Evolutionary conservation across 768 basidiomycete genomes (phyloP).

Genomic region (Chiua virens): DNA sequence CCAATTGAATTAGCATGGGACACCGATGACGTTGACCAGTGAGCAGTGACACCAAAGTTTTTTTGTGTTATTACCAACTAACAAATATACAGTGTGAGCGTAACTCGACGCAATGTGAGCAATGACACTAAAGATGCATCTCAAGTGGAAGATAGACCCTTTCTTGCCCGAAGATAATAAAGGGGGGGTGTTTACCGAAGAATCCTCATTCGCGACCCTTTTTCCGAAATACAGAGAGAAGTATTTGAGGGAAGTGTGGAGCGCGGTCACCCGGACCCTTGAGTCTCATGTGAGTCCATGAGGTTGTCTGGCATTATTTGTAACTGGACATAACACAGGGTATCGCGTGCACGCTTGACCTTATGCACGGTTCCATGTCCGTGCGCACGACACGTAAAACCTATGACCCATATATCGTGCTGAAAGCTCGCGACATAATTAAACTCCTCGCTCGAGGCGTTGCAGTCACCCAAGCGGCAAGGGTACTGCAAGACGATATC

Average conservation of each 20-base stretch:
- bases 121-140: slow-evolving; percentile 17
- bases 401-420: slow-evolving; percentile 92
- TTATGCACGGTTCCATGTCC: slow-evolving; percentile 97
- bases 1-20: slow-evolving; percentile 78
- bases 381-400: slow-evolving; percentile 97
- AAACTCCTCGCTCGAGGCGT: slow-evolving; percentile 95
- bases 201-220: slow-evolving; percentile 96
- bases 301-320: slow-evolving; percentile 1
- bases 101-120: background rate
- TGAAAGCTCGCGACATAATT: slow-evolving; percentile 95
- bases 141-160: slow-evolving; percentile 84
- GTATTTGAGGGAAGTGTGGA: slow-evolving; percentile 94
- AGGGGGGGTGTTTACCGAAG: slow-evolving; percentile 84
- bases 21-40: slow-evolving; percentile 99
- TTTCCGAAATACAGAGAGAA: slow-evolving; percentile 99
- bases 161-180: slow-evolving; percentile 77
- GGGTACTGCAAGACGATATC: slow-evolving; percentile 84
- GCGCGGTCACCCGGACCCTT: slow-evolving; percentile 80
- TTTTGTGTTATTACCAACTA: background rate
- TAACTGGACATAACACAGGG: slow-evolving; percentile 49
- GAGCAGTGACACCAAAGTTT: slow-evolving; percentile 37
- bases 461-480: slow-evolving; percentile 78
- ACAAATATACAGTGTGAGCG: slow-evolving; percentile 43
- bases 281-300: slow-evolving; percentile 66
- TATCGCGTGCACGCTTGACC: slow-evolving; percentile 86